Conservation (phyloP, 768 basidiomycete species). For the Suillus spraguei region DNA sequence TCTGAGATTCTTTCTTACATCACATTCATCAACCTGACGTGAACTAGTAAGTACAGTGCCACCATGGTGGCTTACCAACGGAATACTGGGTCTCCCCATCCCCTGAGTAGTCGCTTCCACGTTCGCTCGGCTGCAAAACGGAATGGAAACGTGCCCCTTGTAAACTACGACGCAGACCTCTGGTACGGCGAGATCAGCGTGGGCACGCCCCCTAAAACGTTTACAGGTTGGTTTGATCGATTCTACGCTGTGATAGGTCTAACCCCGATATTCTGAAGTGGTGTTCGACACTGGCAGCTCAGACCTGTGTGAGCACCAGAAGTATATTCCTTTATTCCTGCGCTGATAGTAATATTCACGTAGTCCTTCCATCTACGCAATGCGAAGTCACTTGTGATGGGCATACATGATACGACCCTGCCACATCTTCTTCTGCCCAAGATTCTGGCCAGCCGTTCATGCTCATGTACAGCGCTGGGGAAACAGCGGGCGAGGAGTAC, state of each 20-base stretch:
- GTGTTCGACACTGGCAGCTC: conserved; percentile 54
- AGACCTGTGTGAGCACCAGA: conserved; percentile 36
- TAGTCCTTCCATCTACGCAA: conserved; percentile 34
- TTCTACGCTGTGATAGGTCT: background rate
- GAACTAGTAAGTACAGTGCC: conserved; percentile 41
- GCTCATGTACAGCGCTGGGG: conserved; percentile 43
- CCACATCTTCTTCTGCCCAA: conserved; percentile 27
- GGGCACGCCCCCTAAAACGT: conserved; percentile 46
- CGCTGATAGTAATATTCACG: background rate
- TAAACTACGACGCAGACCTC: conserved; percentile 26
- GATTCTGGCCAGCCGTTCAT: conserved; percentile 20
- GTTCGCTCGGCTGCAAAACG: conserved; percentile 13
- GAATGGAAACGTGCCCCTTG: conserved; percentile 28
- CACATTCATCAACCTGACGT: background rate
- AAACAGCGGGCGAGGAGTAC: conserved; percentile 32
- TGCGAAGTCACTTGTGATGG: too few relatives aligned
- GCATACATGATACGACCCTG: conserved; percentile 30
- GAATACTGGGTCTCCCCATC: conserved; percentile 44
- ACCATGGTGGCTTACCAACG: conserved; percentile 43
- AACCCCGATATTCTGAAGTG: conserved; percentile 16
- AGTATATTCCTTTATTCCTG: too few relatives aligned
- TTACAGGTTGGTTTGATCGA: conserved; percentile 33
- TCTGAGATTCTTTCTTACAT: background rate
- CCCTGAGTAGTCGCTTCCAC: conserved; percentile 19
- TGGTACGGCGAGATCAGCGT: conserved; percentile 30